Percentiles rank a stretch among this genome's conserved stretches.
phyloP scores from a whole-genome alignment of 176 grass and related monocot species.

The Bolboschoenus planiculmis region DNA sequence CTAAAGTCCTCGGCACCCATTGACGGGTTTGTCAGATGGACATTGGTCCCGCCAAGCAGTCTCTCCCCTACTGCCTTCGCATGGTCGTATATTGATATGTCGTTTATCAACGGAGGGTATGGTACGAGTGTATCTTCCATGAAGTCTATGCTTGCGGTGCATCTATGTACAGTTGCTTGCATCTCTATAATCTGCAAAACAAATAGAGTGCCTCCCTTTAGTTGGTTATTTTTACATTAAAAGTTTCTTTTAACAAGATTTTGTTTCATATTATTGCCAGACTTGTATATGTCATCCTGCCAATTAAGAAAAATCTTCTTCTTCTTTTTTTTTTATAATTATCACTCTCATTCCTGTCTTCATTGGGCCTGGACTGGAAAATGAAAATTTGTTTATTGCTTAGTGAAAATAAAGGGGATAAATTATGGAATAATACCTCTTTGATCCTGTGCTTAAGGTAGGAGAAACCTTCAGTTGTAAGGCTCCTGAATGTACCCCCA shows the following conservation, averaged over 20 bases:
- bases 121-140: conserved; percentile 41
- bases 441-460: conserved; percentile 45
- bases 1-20: conserved; percentile 67
- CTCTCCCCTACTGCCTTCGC: conserved; percentile 36
- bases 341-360: background rate
- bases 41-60: conserved; percentile 47
- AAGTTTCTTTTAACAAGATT: background rate
- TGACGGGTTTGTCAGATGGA: background rate
- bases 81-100: conserved; percentile 38
- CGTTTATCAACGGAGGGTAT: conserved; percentile 57
- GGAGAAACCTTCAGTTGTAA: conserved; percentile 41
- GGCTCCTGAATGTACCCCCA: conserved; percentile 64
- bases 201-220: background rate
- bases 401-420: background rate
- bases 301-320: background rate
- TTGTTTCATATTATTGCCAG: background rate
- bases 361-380: background rate
- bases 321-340: background rate
- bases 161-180: conserved; percentile 46
- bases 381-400: background rate
- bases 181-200: conserved; percentile 37
- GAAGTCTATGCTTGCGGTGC: conserved; percentile 41
- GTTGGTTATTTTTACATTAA: too few relatives aligned
- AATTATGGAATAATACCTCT: conserved; percentile 32
- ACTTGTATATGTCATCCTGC: background rate